Base-by-base conservation (phyloP, 202 grass and related monocot genomes). In the Panicum hallii region DNA sequence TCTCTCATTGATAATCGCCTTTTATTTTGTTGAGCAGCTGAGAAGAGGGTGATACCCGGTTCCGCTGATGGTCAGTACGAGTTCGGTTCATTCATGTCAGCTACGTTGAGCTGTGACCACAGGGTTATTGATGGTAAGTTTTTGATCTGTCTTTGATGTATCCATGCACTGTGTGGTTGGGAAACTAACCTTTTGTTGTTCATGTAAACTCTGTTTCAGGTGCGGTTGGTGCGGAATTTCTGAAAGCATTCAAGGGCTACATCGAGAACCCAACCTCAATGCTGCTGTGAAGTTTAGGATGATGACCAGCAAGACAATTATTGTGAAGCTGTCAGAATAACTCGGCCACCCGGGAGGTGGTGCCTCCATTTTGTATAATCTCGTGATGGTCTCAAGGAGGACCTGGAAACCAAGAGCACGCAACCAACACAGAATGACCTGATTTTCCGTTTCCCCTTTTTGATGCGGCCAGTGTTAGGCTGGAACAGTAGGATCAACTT, bases 91-190 rank as follows among this genome's bases (percentile, higher is more conserved):
- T 94, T 94, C 91, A 92, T 99, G 90, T 94, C 93, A 36, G 93
- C 90, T 32, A 99, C 96, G 57, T 85, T 99, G 84, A 95, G 96
- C 81, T 98, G 96, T 38, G 93, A 99, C 49, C 96, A 99, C 79
- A 89, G 93, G 65, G 96, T 99, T 77, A 99, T 99, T 82, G 96
- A 99, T 84, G 96, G 96, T 99, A 89, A 5, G 12, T 5, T 65
- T 38, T 74, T 16, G 15, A 28, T 61, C 11, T 5, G 2, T 40
- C 38, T 65, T 43, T 45, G 26, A 32, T 36, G 16, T 43, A 5
- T 79, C 7, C 15, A 1, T 57, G 11, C 10, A 23, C 5, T 22
- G 6, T 80, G 1, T 30, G 34, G 43, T 48, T 13, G 32, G 26
- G 44, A 69, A 62, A 53, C 19, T 76, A 19, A 87, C 60, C 4